Conservation (phyloP, 768 basidiomycete genomes). For the Tylopilus balloui region DNA sequence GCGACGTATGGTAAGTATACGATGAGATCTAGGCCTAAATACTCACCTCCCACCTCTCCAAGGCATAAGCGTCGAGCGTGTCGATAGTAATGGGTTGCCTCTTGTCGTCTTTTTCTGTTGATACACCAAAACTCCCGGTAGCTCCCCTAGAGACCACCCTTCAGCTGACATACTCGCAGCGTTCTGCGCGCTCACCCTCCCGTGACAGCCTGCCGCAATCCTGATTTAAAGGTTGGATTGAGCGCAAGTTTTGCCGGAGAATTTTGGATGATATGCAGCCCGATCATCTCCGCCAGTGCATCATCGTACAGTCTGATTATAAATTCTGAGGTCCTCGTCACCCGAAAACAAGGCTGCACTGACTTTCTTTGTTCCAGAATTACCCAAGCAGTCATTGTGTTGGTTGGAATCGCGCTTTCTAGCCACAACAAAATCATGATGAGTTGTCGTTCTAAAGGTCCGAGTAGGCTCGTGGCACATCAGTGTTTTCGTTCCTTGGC, state of each 20-base stretch:
- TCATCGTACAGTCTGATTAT: conserved; percentile 64
- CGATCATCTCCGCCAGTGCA: conserved; percentile 57
- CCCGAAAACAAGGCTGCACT: conserved; percentile 14
- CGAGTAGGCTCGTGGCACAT: conserved; percentile 52
- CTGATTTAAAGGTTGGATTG: conserved; percentile 71
- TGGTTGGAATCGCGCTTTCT: conserved; percentile 63
- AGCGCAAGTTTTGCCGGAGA: conserved; percentile 59
- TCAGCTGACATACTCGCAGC: conserved; percentile 7
- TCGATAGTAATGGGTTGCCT: conserved; percentile 50
- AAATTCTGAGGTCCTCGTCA: not conserved
- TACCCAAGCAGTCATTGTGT: conserved; percentile 75
- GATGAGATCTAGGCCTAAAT: not conserved
- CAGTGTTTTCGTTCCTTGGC: not conserved
- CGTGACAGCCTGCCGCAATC: conserved; percentile 78
- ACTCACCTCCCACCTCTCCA: conserved; percentile 87
- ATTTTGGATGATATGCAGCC: conserved; percentile 65
- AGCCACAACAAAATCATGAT: conserved; percentile 89
- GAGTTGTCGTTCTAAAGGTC: conserved; percentile 76
- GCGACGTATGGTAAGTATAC: not conserved
- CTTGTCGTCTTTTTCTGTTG: conserved; percentile 62
- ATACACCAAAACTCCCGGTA: conserved; percentile 80
- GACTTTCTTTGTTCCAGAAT: conserved; percentile 70
- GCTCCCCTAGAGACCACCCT: conserved; percentile 47
- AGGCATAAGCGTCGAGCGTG: conserved; percentile 72
- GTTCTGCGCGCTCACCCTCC: conserved; percentile 62